phyloP scores from a whole-genome alignment of 1,284 basidiomycete species.

The Stygiomarasmius scandens region DNA sequence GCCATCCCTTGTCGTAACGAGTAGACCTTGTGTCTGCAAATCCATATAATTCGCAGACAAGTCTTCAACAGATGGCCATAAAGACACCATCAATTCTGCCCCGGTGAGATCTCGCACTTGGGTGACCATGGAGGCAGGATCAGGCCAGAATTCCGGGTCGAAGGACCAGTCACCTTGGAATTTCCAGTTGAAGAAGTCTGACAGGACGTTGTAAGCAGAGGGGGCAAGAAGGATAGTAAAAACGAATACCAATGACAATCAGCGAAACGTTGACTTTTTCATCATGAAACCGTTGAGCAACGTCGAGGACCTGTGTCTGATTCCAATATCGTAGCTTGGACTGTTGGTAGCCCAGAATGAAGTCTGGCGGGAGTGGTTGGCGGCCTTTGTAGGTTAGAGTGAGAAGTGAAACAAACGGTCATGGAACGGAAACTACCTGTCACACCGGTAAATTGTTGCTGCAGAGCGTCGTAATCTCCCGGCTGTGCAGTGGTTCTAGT shows the following conservation, averaged over 20 bases:
- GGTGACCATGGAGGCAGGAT: constrained; percentile 39
- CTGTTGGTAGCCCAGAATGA: constrained; percentile 42
- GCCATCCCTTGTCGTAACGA: constrained; percentile 42
- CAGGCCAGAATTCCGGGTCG: constrained; percentile 39
- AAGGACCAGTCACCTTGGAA: constrained; percentile 48
- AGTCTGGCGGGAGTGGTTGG: constrained; percentile 43
- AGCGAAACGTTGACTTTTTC: constrained; percentile 41
- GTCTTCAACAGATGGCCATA: constrained; percentile 47
- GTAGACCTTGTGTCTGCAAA: constrained; percentile 36
- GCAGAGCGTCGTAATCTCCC: constrained; percentile 42
- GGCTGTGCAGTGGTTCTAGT: constrained; percentile 38
- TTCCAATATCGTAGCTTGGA: constrained; percentile 46
- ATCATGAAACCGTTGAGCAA: constrained; percentile 44
- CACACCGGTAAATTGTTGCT: constrained; percentile 41
- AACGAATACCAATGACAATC: constrained; percentile 39
- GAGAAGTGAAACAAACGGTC: neutral
- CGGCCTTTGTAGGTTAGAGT: constrained; percentile 27
- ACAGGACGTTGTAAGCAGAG: no score
- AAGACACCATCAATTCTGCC: constrained; percentile 47
- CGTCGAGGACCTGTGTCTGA: constrained; percentile 37
- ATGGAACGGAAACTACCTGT: constrained; percentile 29
- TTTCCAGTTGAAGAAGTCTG: constrained; percentile 47
- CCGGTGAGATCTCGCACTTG: constrained; percentile 42
- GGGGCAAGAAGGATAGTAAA: no score
- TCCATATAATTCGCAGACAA: constrained; percentile 39